Conservation (phyloP, 768 basidiomycete species). For the Chiua virens region DNA sequence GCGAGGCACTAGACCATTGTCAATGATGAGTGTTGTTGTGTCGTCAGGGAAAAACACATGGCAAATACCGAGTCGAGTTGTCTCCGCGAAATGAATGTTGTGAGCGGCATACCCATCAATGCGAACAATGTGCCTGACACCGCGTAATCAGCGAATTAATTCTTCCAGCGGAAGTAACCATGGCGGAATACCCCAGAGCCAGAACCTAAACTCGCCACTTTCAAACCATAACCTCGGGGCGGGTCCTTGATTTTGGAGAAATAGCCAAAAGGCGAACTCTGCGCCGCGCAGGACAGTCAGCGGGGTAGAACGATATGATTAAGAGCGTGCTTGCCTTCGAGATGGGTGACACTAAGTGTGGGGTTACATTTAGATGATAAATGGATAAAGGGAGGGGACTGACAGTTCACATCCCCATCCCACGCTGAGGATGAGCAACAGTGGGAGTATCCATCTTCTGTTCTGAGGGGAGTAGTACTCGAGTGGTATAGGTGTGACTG, state of each 20-base stretch:
- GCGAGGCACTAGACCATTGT: slow-evolving; percentile 57
- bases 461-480: slow-evolving; percentile 45
- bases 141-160: slow-evolving; percentile 14
- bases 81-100: slow-evolving; percentile 57
- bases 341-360: slow-evolving; percentile 63
- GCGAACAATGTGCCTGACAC: slow-evolving; percentile 59
- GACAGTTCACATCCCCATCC: slow-evolving; percentile 81
- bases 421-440: slow-evolving; percentile 68
- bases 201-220: slow-evolving; percentile 74
- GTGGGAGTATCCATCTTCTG: slow-evolving; percentile 59
- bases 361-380: not conserved
- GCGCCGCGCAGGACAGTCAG: slow-evolving; percentile 5
- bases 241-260: slow-evolving; percentile 76
- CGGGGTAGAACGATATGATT: not conserved
- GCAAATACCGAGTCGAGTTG: slow-evolving; percentile 55
- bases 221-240: slow-evolving; percentile 73
- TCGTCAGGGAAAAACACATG: not conserved
- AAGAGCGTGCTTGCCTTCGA: slow-evolving; percentile 56
- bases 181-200: slow-evolving; percentile 57
- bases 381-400: slow-evolving; percentile 3
- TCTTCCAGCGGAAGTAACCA: not conserved
- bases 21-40: slow-evolving; percentile 11
- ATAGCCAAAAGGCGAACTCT: slow-evolving; percentile 85
- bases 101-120: slow-evolving; percentile 70
- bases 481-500: slow-evolving; percentile 61